Conservation (phyloP, 2,329 filamentous ascomycete genomes). For the Macrophomina tecta region DNA sequence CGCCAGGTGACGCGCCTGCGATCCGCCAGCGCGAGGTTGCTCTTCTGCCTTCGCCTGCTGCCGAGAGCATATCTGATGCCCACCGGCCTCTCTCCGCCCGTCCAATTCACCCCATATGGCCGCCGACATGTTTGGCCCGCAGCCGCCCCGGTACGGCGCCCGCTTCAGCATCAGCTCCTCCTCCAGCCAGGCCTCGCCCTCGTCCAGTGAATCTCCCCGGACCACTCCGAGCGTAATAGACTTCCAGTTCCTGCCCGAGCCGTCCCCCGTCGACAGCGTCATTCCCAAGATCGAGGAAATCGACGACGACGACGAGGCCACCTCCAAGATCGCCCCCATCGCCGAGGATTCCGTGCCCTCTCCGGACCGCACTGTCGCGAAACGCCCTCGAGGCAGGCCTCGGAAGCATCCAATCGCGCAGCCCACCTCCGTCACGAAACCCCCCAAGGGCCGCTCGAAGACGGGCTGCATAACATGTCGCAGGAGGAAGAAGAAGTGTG, state of each 20-base stretch:
- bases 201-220: slow-evolving; percentile 48
- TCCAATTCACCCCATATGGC: slow-evolving; percentile 39
- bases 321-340: slow-evolving; percentile 43
- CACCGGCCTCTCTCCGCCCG: background rate
- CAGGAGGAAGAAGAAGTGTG: slow-evolving; percentile 66
- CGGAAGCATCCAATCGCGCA: slow-evolving; percentile 76
- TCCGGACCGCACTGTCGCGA: slow-evolving; percentile 42
- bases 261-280: slow-evolving; percentile 43
- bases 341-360: slow-evolving; percentile 42
- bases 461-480: slow-evolving; percentile 65
- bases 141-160: slow-evolving; percentile 36
- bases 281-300: slow-evolving; percentile 62
- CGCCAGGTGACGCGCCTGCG: slow-evolving; percentile 15
- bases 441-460: slow-evolving; percentile 74
- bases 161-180: slow-evolving; percentile 49
- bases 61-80: background rate
- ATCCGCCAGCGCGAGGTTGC: slow-evolving; percentile 1
- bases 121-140: slow-evolving; percentile 44
- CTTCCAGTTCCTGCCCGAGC: slow-evolving; percentile 39
- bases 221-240: slow-evolving; percentile 37
- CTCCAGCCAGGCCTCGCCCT: slow-evolving; percentile 48
- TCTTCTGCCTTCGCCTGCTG: background rate
- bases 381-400: slow-evolving; percentile 71
- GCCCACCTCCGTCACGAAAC: slow-evolving; percentile 67
- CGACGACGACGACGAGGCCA: slow-evolving; percentile 51